A percentile compares a stretch with the other conserved stretches of the same genome.
These are phyloP conservation scores for Beta corolliflora DNA, from an alignment of 179 eudicot species.

Conservation along the genomic window DNA sequence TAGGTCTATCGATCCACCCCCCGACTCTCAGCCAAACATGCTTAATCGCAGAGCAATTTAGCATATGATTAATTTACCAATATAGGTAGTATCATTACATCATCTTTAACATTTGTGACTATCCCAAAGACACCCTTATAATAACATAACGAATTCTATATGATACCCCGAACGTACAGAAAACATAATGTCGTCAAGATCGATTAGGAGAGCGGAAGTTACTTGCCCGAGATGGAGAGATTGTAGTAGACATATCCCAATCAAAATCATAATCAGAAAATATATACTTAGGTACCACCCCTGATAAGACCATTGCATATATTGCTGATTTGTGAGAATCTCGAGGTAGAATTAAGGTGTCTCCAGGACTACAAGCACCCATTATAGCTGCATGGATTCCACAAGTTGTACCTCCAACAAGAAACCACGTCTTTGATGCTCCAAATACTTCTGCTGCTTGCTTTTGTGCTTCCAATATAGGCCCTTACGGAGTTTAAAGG, in stretches of 20 bases:
- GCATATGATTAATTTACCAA: too few relatives aligned
- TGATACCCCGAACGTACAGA: too few relatives aligned
- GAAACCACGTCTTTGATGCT: constrained; percentile 40
- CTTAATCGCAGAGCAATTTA: too few relatives aligned
- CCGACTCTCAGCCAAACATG: too few relatives aligned
- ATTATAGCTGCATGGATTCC: constrained; percentile 69
- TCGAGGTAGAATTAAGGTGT: constrained; percentile 55
- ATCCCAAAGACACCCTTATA: too few relatives aligned
- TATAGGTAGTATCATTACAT: too few relatives aligned
- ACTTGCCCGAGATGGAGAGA: not conserved
- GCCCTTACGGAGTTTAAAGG: constrained; percentile 60
- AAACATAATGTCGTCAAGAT: too few relatives aligned
- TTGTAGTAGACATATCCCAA: not conserved
- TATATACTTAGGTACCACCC: constrained; percentile 57
- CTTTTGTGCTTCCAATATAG: constrained; percentile 28
- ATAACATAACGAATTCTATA: too few relatives aligned
- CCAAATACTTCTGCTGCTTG: constrained; percentile 57
- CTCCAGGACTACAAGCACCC: constrained; percentile 70
- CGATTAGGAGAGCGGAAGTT: too few relatives aligned
- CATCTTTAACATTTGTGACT: too few relatives aligned
- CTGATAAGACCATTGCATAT: constrained; percentile 68
- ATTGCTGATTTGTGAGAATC: constrained; percentile 63
- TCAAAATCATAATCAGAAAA: not conserved
- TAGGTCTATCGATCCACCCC: too few relatives aligned
- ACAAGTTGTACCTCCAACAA: constrained; percentile 76